Percentiles rank a stretch among this genome's conserved stretches.
Conservation (phyloP, 1,284 basidiomycete species). For the Phylloboletellus chloephorus region DNA sequence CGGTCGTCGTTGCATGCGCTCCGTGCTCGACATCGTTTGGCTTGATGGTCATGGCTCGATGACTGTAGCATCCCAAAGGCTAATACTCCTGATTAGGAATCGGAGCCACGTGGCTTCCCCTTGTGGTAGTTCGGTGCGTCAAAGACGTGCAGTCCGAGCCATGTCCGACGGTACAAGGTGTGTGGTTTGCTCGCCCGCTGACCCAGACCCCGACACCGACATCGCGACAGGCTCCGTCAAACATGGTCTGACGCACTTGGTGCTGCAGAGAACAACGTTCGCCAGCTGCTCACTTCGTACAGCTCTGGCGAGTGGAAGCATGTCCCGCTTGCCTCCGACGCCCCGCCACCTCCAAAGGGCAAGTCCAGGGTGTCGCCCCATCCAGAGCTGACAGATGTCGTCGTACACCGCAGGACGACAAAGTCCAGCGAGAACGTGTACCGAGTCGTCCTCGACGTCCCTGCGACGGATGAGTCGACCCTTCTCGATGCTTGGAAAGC, state of each 20-base stretch:
- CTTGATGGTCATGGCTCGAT: conserved; percentile 9
- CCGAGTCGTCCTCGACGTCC: conserved; percentile 76
- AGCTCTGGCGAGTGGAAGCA: conserved; percentile 67
- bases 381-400: conserved; percentile 62
- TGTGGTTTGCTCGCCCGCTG: conserved; percentile 2
- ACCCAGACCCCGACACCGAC: neutral
- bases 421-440: conserved; percentile 75
- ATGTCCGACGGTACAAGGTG: conserved; percentile 34
- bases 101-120: conserved; percentile 15
- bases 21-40: neutral
- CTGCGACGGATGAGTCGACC: conserved; percentile 55
- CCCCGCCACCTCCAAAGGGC: conserved; percentile 49
- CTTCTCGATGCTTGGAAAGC: conserved; percentile 80
- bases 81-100: conserved; percentile 12
- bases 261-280: conserved; percentile 66
- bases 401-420: conserved; percentile 59
- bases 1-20: neutral
- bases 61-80: neutral
- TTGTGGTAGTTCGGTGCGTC: conserved; percentile 1
- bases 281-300: conserved; percentile 60
- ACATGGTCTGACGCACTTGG: conserved; percentile 69
- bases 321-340: conserved; percentile 45
- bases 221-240: conserved; percentile 53
- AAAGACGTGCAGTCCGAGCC: conserved; percentile 1
- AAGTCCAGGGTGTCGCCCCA: conserved; percentile 46